phyloP scores from a whole-genome alignment of 176 grass and related monocot genomes.

The Oropetium thomaeum region DNA sequence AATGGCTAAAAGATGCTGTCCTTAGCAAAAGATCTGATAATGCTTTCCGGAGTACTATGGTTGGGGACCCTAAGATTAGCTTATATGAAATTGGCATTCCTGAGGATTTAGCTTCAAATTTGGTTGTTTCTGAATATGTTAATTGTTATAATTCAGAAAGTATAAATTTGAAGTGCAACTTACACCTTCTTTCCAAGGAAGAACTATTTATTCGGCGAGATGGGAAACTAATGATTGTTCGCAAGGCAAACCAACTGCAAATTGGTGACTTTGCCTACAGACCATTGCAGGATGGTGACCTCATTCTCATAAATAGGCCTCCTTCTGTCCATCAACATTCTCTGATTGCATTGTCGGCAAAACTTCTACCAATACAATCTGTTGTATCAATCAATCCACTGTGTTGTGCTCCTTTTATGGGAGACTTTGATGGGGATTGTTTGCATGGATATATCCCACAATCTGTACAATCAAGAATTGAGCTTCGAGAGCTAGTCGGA shows the following conservation, averaged over 20 bases:
- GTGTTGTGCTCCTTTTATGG: slow-evolving; percentile 74
- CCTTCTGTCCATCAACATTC: slow-evolving; percentile 95
- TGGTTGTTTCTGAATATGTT: slow-evolving; percentile 63
- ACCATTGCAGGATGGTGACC: slow-evolving; percentile 77
- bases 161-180: slow-evolving; percentile 52
- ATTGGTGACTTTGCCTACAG: slow-evolving; percentile 75
- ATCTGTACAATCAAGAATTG: slow-evolving; percentile 62
- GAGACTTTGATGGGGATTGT: slow-evolving; percentile 97
- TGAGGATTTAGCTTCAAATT: slow-evolving; percentile 51
- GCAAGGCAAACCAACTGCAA: slow-evolving; percentile 60
- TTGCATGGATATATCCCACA: slow-evolving; percentile 95
- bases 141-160: slow-evolving; percentile 65
- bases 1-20: slow-evolving; percentile 85
- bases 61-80: slow-evolving; percentile 82
- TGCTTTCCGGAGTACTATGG: slow-evolving; percentile 75
- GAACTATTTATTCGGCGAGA: slow-evolving; percentile 45
- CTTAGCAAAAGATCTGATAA: slow-evolving; percentile 90
- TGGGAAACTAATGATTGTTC: slow-evolving; percentile 49
- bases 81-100: slow-evolving; percentile 78
- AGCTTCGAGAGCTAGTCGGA: slow-evolving; percentile 65
- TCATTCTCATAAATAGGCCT: slow-evolving; percentile 86
- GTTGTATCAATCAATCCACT: slow-evolving; percentile 78
- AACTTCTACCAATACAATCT: slow-evolving; percentile 53
- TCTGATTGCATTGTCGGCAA: slow-evolving; percentile 68
- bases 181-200: slow-evolving; percentile 53